Conservation (phyloP, 2,329 filamentous ascomycete genomes). For the Penicillium frequentans region DNA sequence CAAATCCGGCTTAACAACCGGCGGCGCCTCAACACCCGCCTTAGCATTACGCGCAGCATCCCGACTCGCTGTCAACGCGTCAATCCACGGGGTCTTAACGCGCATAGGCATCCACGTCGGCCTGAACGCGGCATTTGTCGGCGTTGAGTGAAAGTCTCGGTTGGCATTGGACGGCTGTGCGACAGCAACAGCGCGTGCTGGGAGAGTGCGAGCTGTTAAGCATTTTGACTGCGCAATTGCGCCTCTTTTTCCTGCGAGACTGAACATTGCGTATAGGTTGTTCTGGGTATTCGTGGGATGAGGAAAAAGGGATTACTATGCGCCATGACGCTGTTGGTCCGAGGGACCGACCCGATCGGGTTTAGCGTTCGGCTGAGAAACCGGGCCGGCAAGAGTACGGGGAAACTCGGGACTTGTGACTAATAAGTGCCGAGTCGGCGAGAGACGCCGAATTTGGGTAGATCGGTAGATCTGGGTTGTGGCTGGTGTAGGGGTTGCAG, state of each 20-base stretch:
- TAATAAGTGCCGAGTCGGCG: not conserved
- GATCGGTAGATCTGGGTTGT: not conserved
- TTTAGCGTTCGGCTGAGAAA: conserved; percentile 15
- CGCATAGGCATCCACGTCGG: conserved; percentile 55
- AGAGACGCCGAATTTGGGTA: not conserved
- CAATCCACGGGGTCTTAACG: conserved; percentile 67
- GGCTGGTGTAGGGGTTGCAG: not conserved
- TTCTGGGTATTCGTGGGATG: not conserved
- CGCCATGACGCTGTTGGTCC: conserved; percentile 17
- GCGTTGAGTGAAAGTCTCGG: conserved; percentile 31
- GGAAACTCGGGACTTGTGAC: conserved; percentile 24
- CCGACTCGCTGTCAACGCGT: conserved; percentile 59
- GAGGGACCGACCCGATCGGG: conserved; percentile 18
- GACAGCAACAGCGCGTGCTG: conserved; percentile 11
- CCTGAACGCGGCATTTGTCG: conserved; percentile 25
- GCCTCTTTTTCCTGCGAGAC: conserved; percentile 20
- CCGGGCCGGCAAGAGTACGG: conserved; percentile 13
- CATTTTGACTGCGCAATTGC: conserved; percentile 21
- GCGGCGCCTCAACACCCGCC: conserved; percentile 12
- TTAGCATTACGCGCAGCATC: conserved; percentile 36
- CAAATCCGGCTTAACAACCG: conserved; percentile 54
- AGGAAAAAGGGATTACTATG: conserved; percentile 9
- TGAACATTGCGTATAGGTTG: conserved; percentile 11
- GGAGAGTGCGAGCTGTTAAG: conserved; percentile 9
- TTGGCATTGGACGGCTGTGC: conserved; percentile 11